Conservation (phyloP, 768 basidiomycete species). For the Mycena polygramma region DNA sequence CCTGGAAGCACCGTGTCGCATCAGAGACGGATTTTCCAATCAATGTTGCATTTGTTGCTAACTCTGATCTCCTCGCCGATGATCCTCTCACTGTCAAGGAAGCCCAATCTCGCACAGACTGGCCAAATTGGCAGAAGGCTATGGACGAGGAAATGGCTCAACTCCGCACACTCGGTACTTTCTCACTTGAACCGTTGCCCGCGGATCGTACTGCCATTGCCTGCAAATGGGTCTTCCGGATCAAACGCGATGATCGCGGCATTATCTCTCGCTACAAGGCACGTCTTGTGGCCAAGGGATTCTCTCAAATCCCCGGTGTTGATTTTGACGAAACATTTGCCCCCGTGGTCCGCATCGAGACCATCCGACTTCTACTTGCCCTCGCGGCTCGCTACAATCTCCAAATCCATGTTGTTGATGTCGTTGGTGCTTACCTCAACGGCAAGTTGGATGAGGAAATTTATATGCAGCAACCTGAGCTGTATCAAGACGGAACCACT, state of each 20-base stretch:
- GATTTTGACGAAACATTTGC: constrained; percentile 1
- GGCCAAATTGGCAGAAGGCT: too few relatives aligned
- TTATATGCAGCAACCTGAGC: constrained; percentile 1
- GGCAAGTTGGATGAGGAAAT: constrained; percentile 1
- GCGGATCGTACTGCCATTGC: too few relatives aligned
- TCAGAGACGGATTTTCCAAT: too few relatives aligned
- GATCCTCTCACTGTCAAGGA: too few relatives aligned
- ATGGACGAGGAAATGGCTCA: too few relatives aligned
- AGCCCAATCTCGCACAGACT: too few relatives aligned
- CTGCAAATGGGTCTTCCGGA: too few relatives aligned
- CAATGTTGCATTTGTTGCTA: too few relatives aligned
- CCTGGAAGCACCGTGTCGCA: too few relatives aligned
- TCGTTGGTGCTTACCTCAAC: constrained; percentile 10
- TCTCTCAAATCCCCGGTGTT: constrained; percentile 8
- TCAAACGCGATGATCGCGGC: not conserved
- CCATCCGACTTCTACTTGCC: not conserved
- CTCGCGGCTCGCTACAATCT: not conserved
- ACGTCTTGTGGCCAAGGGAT: constrained; percentile 10
- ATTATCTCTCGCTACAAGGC: constrained; percentile 3
- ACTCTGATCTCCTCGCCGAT: too few relatives aligned
- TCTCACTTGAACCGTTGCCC: not conserved
- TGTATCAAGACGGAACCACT: not conserved
- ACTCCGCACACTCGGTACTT: too few relatives aligned
- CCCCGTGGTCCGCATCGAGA: not conserved
- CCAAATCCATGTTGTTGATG: not conserved